Evolutionary conservation across 73 alveolate genomes (phyloP).

Genomic region (Paramecium biaurelia): DNA sequence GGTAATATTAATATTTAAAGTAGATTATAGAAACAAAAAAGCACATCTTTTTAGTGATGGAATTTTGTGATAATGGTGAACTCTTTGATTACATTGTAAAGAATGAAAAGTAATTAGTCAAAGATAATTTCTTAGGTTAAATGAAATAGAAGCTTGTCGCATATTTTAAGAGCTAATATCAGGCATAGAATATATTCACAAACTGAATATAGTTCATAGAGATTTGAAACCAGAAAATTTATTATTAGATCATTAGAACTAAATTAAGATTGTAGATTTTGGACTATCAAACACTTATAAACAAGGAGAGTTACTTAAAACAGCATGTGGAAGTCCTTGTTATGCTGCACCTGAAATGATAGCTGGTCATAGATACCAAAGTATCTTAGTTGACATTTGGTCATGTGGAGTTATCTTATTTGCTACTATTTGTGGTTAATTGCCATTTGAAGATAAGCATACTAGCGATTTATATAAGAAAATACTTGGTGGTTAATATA

Average conservation of each 20-base stretch:
- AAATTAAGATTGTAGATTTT: slow-evolving; percentile 86
- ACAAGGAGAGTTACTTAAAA: slow-evolving; percentile 43
- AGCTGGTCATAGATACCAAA: slow-evolving; percentile 82
- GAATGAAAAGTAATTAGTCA: slow-evolving; percentile 54
- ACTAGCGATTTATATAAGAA: slow-evolving; percentile 85
- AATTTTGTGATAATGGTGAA: slow-evolving; percentile 93
- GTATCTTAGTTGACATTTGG: slow-evolving; percentile 85
- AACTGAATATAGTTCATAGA: slow-evolving; percentile 83
- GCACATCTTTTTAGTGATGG: slow-evolving; percentile 90
- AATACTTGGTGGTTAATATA: slow-evolving; percentile 63
- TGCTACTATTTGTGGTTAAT: slow-evolving; percentile 88
- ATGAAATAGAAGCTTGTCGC: slow-evolving; percentile 81
- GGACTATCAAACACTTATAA: slow-evolving; percentile 51
- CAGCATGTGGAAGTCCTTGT: slow-evolving; percentile 77
- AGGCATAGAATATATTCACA: slow-evolving; percentile 85
- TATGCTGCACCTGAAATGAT: slow-evolving; percentile 82
- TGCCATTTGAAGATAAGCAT: slow-evolving; percentile 89
- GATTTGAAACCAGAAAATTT: slow-evolving; percentile 94
- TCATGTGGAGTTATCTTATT: slow-evolving; percentile 88
- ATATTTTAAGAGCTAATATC: slow-evolving; percentile 79
- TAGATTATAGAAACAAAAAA: slow-evolving; percentile 72
- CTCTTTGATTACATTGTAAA: slow-evolving; percentile 88
- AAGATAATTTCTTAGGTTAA: slow-evolving; percentile 39
- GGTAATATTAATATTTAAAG: slow-evolving; percentile 26
- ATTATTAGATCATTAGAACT: slow-evolving; percentile 75